Conservation (phyloP, 441 rosid genomes). For the Jatropha podagrica region DNA sequence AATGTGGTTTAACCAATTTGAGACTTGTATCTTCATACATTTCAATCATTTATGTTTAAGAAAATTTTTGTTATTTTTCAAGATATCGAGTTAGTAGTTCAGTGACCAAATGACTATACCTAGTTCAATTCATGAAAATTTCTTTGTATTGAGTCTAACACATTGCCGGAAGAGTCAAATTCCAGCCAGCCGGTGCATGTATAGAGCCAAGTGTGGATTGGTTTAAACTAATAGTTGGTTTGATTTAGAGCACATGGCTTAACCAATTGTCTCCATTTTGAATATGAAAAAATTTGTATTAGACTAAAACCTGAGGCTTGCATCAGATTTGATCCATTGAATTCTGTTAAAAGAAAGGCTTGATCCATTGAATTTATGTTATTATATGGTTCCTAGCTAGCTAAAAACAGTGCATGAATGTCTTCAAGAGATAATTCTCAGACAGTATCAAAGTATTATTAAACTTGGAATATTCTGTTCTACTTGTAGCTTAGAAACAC, state of each 20-base stretch:
- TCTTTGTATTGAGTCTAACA: too few species aligned
- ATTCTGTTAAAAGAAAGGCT: neutral
- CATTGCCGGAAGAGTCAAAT: too few species aligned
- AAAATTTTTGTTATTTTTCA: too few species aligned
- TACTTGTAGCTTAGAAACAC: slow-evolving; percentile 9
- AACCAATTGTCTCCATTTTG: neutral
- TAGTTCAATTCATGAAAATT: too few species aligned
- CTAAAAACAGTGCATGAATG: neutral
- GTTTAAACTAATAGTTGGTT: neutral
- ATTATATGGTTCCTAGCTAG: neutral
- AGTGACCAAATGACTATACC: too few species aligned
- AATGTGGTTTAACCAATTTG: too few species aligned
- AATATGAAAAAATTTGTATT: neutral
- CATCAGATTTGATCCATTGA: neutral
- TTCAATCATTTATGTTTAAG: too few species aligned
- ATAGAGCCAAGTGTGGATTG: neutral
- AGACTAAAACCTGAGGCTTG: too few species aligned
- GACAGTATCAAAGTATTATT: neutral
- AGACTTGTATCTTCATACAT: too few species aligned
- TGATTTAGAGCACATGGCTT: neutral
- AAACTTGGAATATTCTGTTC: neutral
- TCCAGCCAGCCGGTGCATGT: neutral
- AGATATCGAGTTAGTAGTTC: too few species aligned
- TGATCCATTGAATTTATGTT: neutral
- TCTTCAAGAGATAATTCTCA: neutral